Percentiles rank a stretch among this genome's conserved stretches.
phyloP scores from a whole-genome alignment of 306 rosid species.

The Senna siamea region DNA sequence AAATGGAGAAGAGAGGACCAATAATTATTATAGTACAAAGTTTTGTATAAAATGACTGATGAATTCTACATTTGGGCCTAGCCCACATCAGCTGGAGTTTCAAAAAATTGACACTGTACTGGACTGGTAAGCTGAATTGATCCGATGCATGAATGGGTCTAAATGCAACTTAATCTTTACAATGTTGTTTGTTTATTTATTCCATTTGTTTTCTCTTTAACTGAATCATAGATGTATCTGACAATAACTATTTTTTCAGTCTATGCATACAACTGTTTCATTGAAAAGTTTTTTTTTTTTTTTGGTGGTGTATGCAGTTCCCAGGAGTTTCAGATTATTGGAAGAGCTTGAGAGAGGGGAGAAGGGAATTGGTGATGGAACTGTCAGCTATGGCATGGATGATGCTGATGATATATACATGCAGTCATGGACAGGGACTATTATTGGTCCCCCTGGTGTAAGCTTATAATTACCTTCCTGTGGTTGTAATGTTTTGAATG shows the following conservation, averaged over 20 bases:
- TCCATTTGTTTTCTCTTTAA: background rate
- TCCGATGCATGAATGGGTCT: background rate
- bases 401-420: constrained; percentile 93
- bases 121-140: background rate
- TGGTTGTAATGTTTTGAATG: background rate
- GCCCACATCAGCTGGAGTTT: background rate
- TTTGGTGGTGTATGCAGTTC: constrained; percentile 58
- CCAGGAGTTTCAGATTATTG: constrained; percentile 91
- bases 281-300: constrained; percentile 25
- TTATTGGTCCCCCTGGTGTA: constrained; percentile 94
- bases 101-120: background rate
- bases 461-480: constrained; percentile 34
- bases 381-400: constrained; percentile 99
- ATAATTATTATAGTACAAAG: background rate
- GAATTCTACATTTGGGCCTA: background rate
- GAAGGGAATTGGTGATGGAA: constrained; percentile 98
- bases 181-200: background rate
- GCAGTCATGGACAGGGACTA: constrained; percentile 98
- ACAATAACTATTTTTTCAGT: constrained; percentile 6
- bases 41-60: background rate
- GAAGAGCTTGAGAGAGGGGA: constrained; percentile 99
- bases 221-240: constrained; percentile 4
- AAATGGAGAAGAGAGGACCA: background rate
- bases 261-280: background rate
- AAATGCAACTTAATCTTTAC: background rate